A percentile compares a stretch with the other conserved stretches of the same genome.
These are phyloP conservation scores for Talaromyces thailandensis DNA, from an alignment of 495 filamentous ascomycete species.

Conservation along the genomic window DNA sequence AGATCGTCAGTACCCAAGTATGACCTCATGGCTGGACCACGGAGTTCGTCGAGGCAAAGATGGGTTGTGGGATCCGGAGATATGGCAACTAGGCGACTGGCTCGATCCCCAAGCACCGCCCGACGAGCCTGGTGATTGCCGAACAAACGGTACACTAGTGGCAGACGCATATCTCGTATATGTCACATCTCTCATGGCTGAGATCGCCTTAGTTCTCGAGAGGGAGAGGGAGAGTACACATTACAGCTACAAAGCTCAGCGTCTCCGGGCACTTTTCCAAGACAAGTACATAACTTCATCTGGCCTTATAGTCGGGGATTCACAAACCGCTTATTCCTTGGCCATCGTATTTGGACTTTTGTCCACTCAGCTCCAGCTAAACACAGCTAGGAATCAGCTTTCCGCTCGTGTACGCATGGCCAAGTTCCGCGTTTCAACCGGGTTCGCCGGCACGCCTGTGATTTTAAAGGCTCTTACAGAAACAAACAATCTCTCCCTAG, in stretches of 20 bases:
- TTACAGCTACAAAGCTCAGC: conserved; percentile 15
- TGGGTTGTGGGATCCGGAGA: conserved; percentile 26
- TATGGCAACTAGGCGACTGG: conserved; percentile 44
- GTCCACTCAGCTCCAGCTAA: conserved; percentile 19
- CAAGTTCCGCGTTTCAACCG: conserved; percentile 41
- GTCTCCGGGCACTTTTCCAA: conserved; percentile 27
- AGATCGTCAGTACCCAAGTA: conserved; percentile 31
- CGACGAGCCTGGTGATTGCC: conserved; percentile 29
- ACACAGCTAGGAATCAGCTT: conserved; percentile 23
- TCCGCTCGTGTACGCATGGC: conserved; percentile 25
- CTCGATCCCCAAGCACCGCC: conserved; percentile 42
- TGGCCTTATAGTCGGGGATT: conserved; percentile 33
- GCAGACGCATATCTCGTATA: conserved; percentile 46
- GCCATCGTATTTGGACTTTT: conserved; percentile 36
- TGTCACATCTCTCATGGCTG: conserved; percentile 28
- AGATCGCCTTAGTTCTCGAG: conserved; percentile 17
- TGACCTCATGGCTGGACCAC: conserved; percentile 37
- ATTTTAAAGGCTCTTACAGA: conserved; percentile 35
- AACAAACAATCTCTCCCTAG: conserved; percentile 19
- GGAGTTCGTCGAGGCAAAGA: conserved; percentile 32
- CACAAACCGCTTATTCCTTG: conserved; percentile 39
- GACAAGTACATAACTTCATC: conserved; percentile 32
- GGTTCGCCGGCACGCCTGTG: conserved; percentile 46
- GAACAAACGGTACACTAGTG: conserved; percentile 34
- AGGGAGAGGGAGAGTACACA: conserved; percentile 15